Evolutionary conservation across 176 grass and related monocot species (phyloP), one percentile per base, ranked within the genome.

Genomic region (Saccharum officinarum): DNA sequence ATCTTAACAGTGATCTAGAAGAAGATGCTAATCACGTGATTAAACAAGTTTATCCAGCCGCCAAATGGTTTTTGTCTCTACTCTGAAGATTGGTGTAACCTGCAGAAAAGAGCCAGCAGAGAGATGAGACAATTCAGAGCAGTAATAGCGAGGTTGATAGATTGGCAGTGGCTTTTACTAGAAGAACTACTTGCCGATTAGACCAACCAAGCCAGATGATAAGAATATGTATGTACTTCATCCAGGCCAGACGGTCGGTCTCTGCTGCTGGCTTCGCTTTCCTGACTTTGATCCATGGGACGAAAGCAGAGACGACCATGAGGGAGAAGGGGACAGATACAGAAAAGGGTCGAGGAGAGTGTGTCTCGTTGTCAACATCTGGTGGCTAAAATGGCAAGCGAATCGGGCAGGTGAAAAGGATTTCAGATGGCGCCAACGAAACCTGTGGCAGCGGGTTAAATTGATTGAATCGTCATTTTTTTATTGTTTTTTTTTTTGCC

Each of bases 371-470:
- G 49, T 78, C 83, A 40, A 62, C 40, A 60, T 3, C 14, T 14
- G 4, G 34, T 59, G 54, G 76, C 42, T 80, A 11, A 79, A 84
- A 59, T 15, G 42, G 33, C 0, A 25, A 28, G 6, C 34, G 75
- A 79, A 80, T 80, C 78, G 7, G 8, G 78, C 78, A 15, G 78
- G 63, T 74, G 42, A 67, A 79, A 67, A 65, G 6, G 81, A 74
- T 59, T 44, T 88, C 74, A 30, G 44, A 84, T 79, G 55, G 13
- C n/a, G 75, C 17, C 76, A 60, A 7, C 18, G 14, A 76, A 69
- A 25, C 2, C 2, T 42, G 34, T 5, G 50, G 2, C 13, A 52
- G 15, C 47, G 62, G 71, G 44, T 76, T 67, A 57, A 69, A 10
- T 20, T 20, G 17, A 54, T 20, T 68, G 20, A 44, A 23, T 40